phyloP scores from a whole-genome alignment of 495 filamentous ascomycete genomes.

The Tuber aestivum region DNA sequence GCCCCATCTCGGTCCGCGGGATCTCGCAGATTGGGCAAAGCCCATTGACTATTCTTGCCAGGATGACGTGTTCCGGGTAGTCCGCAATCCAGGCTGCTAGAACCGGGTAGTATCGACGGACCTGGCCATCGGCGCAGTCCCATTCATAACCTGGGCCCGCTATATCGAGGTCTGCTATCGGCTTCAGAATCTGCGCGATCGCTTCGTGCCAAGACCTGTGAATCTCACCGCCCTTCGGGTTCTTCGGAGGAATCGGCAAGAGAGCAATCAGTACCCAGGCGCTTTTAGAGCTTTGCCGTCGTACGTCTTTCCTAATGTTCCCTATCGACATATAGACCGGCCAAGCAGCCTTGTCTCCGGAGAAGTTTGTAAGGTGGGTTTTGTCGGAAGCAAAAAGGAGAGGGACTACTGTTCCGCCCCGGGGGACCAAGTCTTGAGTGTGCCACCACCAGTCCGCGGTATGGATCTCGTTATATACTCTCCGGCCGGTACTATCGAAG shows the following conservation, averaged over 20 bases:
- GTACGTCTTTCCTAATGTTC: slow-evolving; percentile 5
- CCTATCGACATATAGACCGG: slow-evolving; percentile 3
- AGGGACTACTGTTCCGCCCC: neutral
- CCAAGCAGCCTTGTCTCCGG: slow-evolving; percentile 6
- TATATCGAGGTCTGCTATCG: neutral
- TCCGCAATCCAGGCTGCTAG: slow-evolving; percentile 8
- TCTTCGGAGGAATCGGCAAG: neutral
- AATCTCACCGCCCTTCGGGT: neutral
- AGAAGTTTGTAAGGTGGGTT: slow-evolving; percentile 14
- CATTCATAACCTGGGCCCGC: neutral
- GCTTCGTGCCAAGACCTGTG: neutral
- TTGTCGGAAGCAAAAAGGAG: neutral
- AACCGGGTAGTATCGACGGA: neutral
- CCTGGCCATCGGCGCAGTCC: neutral
- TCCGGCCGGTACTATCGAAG: neutral
- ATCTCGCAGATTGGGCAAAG: slow-evolving; percentile 3
- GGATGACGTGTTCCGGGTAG: slow-evolving; percentile 8
- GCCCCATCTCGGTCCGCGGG: neutral
- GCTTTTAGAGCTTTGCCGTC: neutral
- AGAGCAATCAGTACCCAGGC: neutral
- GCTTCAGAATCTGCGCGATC: neutral
- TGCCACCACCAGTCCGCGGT: slow-evolving; percentile 6
- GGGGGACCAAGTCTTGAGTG: neutral
- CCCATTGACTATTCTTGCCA: neutral
- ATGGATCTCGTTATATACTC: slow-evolving; percentile 11